A percentile compares a stretch with the other conserved stretches of the same genome.
Evolutionary conservation across 2,329 filamentous ascomycete species (phyloP).

Genomic region (Fulvia fulva): DNA sequence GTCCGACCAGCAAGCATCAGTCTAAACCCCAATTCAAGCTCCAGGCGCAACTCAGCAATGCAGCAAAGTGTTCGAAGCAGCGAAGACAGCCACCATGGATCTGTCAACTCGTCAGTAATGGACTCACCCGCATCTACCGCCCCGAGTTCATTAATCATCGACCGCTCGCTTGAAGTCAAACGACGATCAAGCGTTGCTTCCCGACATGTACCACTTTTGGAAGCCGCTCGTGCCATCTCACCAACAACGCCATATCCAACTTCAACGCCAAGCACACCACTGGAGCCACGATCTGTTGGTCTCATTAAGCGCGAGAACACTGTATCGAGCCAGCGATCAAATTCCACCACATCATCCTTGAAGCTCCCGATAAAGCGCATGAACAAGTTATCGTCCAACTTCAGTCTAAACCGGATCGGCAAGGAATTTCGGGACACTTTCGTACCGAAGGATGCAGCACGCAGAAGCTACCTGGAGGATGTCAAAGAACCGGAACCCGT

Average conservation of each 20-base stretch:
- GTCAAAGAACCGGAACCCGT: slow-evolving; percentile 9
- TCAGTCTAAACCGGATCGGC: slow-evolving; percentile 21
- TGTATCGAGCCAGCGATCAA: neutral
- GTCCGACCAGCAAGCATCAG: slow-evolving; percentile 4
- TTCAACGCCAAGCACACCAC: neutral
- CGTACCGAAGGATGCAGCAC: slow-evolving; percentile 1
- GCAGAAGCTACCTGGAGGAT: slow-evolving; percentile 7
- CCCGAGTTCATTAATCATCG: slow-evolving; percentile 21
- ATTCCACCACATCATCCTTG: slow-evolving; percentile 6
- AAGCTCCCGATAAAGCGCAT: slow-evolving; percentile 12
- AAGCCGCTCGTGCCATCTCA: slow-evolving; percentile 9
- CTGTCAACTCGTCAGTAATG: slow-evolving; percentile 12
- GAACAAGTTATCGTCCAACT: slow-evolving; percentile 23
- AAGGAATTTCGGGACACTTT: slow-evolving; percentile 6
- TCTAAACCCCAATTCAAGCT: neutral
- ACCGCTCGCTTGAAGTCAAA: slow-evolving; percentile 5
- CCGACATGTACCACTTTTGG: slow-evolving; percentile 19
- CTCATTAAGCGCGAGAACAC: slow-evolving; percentile 1
- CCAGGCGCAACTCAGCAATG: neutral
- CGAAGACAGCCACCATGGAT: slow-evolving; percentile 14
- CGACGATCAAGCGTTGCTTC: slow-evolving; percentile 8
- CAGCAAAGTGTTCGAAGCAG: slow-evolving; percentile 17
- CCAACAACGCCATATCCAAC: neutral
- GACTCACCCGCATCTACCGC: slow-evolving; percentile 21
- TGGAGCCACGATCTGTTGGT: neutral